phyloP scores from a whole-genome alignment of 2,329 filamentous ascomycete species.

The Mycocentrospora acerina region DNA sequence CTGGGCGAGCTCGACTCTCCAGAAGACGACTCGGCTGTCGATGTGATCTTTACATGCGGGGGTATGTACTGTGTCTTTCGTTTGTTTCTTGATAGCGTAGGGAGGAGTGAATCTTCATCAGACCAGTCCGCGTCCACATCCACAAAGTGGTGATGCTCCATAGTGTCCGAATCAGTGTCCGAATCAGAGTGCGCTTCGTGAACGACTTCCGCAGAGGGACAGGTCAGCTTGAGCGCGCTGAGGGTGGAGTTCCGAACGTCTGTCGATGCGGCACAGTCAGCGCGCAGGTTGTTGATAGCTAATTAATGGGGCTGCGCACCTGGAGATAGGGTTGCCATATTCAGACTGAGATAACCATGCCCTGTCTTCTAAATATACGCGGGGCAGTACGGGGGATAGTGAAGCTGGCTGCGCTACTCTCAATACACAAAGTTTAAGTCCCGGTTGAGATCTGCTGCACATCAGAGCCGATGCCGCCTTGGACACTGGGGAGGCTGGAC shows the following conservation, averaged over 20 bases:
- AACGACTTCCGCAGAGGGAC: constrained; percentile 39
- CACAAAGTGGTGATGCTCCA: constrained; percentile 31
- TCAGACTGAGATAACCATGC: constrained; percentile 11
- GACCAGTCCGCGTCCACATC: constrained; percentile 40
- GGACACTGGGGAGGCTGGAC: no score
- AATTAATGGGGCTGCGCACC: constrained; percentile 15
- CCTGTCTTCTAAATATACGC: constrained; percentile 10
- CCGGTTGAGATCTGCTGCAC: constrained; percentile 4
- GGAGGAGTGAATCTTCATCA: constrained; percentile 40
- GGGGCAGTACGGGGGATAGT: constrained; percentile 3
- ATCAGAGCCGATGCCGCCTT: no score
- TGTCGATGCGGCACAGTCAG: constrained; percentile 26
- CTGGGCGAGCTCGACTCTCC: constrained; percentile 27
- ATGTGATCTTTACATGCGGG: constrained; percentile 24
- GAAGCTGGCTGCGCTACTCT: constrained; percentile 5
- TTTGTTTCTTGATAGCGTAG: constrained; percentile 18
- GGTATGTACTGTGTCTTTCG: constrained; percentile 33
- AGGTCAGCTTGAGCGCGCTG: constrained; percentile 38
- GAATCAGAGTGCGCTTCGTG: constrained; percentile 20
- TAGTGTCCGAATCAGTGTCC: constrained; percentile 15
- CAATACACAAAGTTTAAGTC: constrained; percentile 1
- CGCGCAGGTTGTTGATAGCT: constrained; percentile 11
- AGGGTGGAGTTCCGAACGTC: constrained; percentile 42
- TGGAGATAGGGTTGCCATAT: constrained; percentile 31
- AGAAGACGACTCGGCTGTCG: constrained; percentile 25